phyloP scores from a whole-genome alignment of 1,139 yeast species.

The Scheffersomyces illinoinensis region DNA sequence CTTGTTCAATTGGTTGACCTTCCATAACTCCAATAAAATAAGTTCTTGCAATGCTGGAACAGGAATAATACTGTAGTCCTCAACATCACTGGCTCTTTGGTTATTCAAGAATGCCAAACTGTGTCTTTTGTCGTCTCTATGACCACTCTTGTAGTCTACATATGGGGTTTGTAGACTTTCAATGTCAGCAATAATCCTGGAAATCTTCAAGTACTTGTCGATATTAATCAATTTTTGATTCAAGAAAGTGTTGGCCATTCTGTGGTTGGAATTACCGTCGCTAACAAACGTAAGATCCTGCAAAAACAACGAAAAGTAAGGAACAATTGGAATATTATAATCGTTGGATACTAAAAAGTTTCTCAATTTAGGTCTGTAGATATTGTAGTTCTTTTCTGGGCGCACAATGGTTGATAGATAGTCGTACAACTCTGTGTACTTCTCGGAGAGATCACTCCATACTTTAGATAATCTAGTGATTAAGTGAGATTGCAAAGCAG shows the following conservation, averaged over 20 bases:
- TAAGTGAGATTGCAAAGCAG: constrained; percentile 80
- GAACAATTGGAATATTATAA: constrained; percentile 71
- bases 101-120: constrained; percentile 19
- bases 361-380: constrained; percentile 69
- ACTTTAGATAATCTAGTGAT: constrained; percentile 65
- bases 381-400: constrained; percentile 80
- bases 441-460: constrained; percentile 68
- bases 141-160: constrained; percentile 11
- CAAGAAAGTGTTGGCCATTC: constrained; percentile 61
- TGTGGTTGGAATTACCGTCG: constrained; percentile 79
- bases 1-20: constrained; percentile 59
- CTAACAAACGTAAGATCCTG: constrained; percentile 86
- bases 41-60: constrained; percentile 61
- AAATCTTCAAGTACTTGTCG: constrained; percentile 76
- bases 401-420: constrained; percentile 71
- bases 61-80: constrained; percentile 37
- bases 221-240: constrained; percentile 70
- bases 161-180: constrained; percentile 77
- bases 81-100: constrained; percentile 14
- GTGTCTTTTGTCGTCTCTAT: constrained; percentile 14
- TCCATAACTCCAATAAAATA: constrained; percentile 68
- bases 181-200: constrained; percentile 73
- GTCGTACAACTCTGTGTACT: constrained; percentile 65
- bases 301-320: constrained; percentile 79
- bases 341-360: constrained; percentile 55